Evolutionary conservation across 1,284 basidiomycete genomes (phyloP).

Genomic region (Ganoderma multipileum): DNA sequence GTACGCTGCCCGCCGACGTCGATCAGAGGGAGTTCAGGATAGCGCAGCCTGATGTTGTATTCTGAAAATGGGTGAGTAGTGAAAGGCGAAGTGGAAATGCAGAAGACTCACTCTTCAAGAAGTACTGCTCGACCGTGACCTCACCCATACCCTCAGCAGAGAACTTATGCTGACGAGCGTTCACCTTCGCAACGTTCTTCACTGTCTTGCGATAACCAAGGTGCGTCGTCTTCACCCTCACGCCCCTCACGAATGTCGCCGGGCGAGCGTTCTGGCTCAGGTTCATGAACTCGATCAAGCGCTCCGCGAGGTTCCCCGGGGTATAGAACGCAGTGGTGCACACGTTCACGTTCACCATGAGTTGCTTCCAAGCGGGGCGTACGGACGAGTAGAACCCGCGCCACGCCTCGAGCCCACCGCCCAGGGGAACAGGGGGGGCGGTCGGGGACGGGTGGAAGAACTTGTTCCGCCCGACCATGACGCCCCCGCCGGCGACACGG

Average conservation of each 20-base stretch:
- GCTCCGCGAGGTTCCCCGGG: conserved; percentile 64
- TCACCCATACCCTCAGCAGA: conserved; percentile 54
- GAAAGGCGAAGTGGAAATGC: not conserved
- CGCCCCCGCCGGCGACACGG: conserved; percentile 62
- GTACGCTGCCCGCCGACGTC: conserved; percentile 63
- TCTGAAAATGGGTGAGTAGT: conserved; percentile 46
- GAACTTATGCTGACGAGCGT: conserved; percentile 61
- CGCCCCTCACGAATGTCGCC: conserved; percentile 60
- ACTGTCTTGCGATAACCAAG: conserved; percentile 67
- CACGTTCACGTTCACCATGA: conserved; percentile 84
- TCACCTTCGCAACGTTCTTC: conserved; percentile 53
- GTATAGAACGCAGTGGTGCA: conserved; percentile 81
- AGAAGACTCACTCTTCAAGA: conserved; percentile 56
- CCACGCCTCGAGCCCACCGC: conserved; percentile 72
- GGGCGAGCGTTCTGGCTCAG: conserved; percentile 59
- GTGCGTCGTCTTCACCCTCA: conserved; percentile 65
- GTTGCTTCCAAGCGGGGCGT: conserved; percentile 70
- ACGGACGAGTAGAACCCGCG: conserved; percentile 81
- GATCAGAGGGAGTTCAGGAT: conserved; percentile 64
- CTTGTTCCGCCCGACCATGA: conserved; percentile 77
- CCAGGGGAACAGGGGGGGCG: conserved; percentile 51
- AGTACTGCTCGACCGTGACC: conserved; percentile 71
- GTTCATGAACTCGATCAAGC: conserved; percentile 57
- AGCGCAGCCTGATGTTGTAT: conserved; percentile 55
- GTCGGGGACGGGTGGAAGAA: conserved; percentile 71